These are phyloP conservation scores for Aureobasidium sp. DNA, from an alignment of 2,329 filamentous ascomycete species.

Conservation along the genomic window DNA sequence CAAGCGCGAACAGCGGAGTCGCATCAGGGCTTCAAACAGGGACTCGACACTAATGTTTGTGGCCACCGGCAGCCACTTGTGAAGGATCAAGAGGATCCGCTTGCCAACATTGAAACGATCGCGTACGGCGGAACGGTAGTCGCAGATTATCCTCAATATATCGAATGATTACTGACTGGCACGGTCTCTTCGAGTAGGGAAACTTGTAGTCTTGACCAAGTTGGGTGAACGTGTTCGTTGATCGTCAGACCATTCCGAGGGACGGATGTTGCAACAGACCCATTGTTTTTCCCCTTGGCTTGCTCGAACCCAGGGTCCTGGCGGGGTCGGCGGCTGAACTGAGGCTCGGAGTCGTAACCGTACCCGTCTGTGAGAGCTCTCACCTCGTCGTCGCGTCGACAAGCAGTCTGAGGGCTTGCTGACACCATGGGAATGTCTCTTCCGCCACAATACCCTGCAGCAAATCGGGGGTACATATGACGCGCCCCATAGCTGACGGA, in stretches of 20 bases:
- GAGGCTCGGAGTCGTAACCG: neutral
- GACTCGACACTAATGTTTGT: neutral
- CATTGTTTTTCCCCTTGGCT: neutral
- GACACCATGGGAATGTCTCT: neutral
- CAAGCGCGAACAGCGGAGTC: neutral
- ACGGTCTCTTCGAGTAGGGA: neutral
- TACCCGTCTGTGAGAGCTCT: too few species aligned
- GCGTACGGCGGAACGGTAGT: neutral
- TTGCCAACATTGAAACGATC: neutral
- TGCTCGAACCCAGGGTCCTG: neutral
- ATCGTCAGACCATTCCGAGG: neutral
- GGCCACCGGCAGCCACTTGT: neutral
- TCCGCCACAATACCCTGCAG: neutral
- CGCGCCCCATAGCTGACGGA: neutral
- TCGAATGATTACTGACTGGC: neutral
- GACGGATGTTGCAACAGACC: neutral
- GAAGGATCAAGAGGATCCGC: neutral
- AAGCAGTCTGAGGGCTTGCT: neutral
- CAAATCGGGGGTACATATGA: neutral
- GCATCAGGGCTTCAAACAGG: neutral
- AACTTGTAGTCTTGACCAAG: neutral
- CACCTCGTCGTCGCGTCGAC: neutral
- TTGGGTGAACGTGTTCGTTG: neutral
- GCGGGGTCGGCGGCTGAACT: neutral
- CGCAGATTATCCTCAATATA: neutral